Base-by-base conservation (phyloP, 768 basidiomycete species). In the Psilocybe tampanensis region DNA sequence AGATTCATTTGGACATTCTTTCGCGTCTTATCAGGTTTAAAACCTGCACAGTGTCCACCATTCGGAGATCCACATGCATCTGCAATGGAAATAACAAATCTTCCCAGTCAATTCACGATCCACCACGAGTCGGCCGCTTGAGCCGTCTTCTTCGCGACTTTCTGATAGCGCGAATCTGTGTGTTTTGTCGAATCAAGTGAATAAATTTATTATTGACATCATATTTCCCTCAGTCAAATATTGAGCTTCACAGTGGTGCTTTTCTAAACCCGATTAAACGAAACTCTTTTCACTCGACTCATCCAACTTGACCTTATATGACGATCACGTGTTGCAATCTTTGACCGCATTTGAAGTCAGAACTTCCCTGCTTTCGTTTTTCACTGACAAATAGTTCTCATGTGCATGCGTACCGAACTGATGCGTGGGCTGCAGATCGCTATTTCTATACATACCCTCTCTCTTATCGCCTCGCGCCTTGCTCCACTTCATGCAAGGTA, bases 381-480 rank as follows among this genome's bases (percentile, higher is more conserved):
- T 44, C 44, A 17, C n/a, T 42, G 42, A 44, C 17, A 17, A 44
- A 53, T 22, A 15, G 42, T 48, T 47, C 47, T 41, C 54, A 55
- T 47, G 54, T 21, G 26, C 54, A 55, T 55, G 54, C 48, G 54
- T 21, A 23, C 47, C 26, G 44, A 23, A 47, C 33, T 23, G 9
- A 41, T 22, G 54, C 54, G 54, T 55, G 54, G 54, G 54, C 32
- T 24, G n/a, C 12, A 18, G n/a, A 1, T 15, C 36, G 17, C 54
- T 41, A 24, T 52, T 43, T 44, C 42, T 41, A 44, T 47, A 42
- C 32, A 21, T 23, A 21, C 21, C 5, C 21, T 12, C 24, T 44
- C 24, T 47, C 54, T 55, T 55, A 55, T 55, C 54, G 15, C 21
- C 54, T 26, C 24, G 22, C 36, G 36, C 12, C 54, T 11, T 32